phyloP scores from a whole-genome alignment of 2,329 filamentous ascomycete species.

The Fusarium tjaetaba region DNA sequence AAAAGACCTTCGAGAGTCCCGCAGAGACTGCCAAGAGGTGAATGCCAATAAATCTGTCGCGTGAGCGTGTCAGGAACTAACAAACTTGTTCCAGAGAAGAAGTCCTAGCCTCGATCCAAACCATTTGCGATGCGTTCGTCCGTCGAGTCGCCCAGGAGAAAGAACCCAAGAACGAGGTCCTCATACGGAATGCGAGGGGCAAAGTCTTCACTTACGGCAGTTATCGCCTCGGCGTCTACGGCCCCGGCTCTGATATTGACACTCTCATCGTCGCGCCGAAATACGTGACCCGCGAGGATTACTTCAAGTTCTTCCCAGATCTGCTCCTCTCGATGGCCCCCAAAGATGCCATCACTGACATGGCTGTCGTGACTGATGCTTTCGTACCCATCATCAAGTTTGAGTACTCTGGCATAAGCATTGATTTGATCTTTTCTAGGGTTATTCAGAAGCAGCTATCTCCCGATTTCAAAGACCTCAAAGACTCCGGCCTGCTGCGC shows the following conservation, averaged over 20 bases:
- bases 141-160: constrained; percentile 80
- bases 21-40: constrained; percentile 87
- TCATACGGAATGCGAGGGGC: constrained; percentile 85
- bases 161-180: constrained; percentile 75
- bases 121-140: constrained; percentile 87
- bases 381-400: constrained; percentile 99
- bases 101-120: constrained; percentile 80
- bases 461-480: constrained; percentile 72
- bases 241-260: constrained; percentile 97
- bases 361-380: constrained; percentile 87
- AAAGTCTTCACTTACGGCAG: constrained; percentile 97
- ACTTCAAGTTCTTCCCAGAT: constrained; percentile 88
- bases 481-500: constrained; percentile 84
- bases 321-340: constrained; percentile 81
- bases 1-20: constrained; percentile 90
- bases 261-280: constrained; percentile 92
- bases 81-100: constrained; percentile 44
- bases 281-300: constrained; percentile 88
- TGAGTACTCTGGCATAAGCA: constrained; percentile 88
- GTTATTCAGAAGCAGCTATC: constrained; percentile 78
- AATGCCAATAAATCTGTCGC: constrained; percentile 11
- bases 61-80: constrained; percentile 8
- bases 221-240: constrained; percentile 92
- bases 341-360: constrained; percentile 81
- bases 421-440: constrained; percentile 90